phyloP scores from a whole-genome alignment of 2,329 filamentous ascomycete species.

The Phoma herbarum region DNA sequence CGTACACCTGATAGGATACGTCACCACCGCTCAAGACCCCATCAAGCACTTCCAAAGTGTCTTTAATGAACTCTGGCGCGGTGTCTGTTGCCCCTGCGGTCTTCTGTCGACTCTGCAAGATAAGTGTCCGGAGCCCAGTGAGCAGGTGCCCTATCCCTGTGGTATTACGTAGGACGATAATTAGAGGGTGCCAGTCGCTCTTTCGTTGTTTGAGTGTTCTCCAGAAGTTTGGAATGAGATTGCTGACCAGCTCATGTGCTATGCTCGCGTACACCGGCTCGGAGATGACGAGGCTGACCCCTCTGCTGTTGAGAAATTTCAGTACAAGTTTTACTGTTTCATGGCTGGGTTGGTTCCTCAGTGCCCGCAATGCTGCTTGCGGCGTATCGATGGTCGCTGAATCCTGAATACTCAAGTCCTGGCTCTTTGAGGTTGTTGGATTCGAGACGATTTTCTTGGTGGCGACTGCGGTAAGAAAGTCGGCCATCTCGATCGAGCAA shows the following conservation, averaged over 20 bases:
- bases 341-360: conserved; percentile 71
- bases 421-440: conserved; percentile 29
- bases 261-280: conserved; percentile 77
- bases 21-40: conserved; percentile 56
- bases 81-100: conserved; percentile 44
- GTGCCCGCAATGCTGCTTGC: conserved; percentile 64
- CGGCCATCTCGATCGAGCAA: conserved; percentile 52
- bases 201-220: conserved; percentile 32
- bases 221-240: conserved; percentile 87
- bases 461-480: conserved; percentile 60
- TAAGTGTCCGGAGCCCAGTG: conserved; percentile 71
- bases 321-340: conserved; percentile 64
- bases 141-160: conserved; percentile 80
- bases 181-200: conserved; percentile 55
- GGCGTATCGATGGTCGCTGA: conserved; percentile 40
- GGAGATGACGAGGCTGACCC: conserved; percentile 68
- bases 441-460: conserved; percentile 40
- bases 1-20: conserved; percentile 56
- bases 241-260: conserved; percentile 75
- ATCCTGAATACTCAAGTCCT: conserved; percentile 24
- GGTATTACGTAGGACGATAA: conserved; percentile 74
- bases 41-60: conserved; percentile 56
- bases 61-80: conserved; percentile 45
- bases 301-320: conserved; percentile 57
- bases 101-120: conserved; percentile 51